These are phyloP conservation scores for Elymus sibiricus DNA, from an alignment of 176 grass and related monocot genomes.

Conservation along the genomic window DNA sequence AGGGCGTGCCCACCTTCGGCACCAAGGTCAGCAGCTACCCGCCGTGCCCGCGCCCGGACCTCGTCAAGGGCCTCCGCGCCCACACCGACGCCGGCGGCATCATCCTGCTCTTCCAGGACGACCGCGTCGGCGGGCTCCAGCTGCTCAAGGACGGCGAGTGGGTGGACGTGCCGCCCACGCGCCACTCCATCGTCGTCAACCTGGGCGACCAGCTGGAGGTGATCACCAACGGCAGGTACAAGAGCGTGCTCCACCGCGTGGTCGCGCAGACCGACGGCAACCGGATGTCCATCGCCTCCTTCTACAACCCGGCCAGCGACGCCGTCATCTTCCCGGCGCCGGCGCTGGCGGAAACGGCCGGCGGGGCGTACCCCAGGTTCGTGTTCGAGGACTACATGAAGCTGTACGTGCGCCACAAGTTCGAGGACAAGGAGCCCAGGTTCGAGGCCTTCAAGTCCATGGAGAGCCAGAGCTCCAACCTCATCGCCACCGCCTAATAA, in stretches of 20 bases:
- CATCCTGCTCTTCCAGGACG: constrained; percentile 90
- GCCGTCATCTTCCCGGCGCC: constrained; percentile 84
- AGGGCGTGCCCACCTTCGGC: constrained; percentile 58
- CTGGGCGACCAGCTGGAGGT: constrained; percentile 97
- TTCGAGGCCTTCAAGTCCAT: constrained; percentile 76
- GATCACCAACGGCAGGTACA: constrained; percentile 90
- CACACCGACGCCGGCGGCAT: constrained; percentile 91
- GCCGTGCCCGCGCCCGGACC: constrained; percentile 74
- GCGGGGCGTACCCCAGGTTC: constrained; percentile 53
- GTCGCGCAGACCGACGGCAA: constrained; percentile 64
- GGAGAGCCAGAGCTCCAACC: constrained; percentile 24
- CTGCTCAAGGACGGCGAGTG: constrained; percentile 74
- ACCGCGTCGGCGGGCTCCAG: constrained; percentile 60
- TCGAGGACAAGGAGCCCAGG: constrained; percentile 74
- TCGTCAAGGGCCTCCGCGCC: constrained; percentile 73
- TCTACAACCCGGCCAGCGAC: constrained; percentile 83
- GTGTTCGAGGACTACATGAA: constrained; percentile 96
- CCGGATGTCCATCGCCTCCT: constrained; percentile 86
- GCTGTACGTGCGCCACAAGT: constrained; percentile 71
- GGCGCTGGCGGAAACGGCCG: constrained; percentile 34
- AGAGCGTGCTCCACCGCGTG: constrained; percentile 79
- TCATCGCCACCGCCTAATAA: constrained; percentile 48
- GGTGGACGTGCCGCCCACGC: constrained; percentile 67
- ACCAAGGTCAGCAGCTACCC: constrained; percentile 96
- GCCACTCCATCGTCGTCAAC: constrained; percentile 74